Base-by-base conservation (phyloP, 306 rosid species). In the Urtica urens region DNA sequence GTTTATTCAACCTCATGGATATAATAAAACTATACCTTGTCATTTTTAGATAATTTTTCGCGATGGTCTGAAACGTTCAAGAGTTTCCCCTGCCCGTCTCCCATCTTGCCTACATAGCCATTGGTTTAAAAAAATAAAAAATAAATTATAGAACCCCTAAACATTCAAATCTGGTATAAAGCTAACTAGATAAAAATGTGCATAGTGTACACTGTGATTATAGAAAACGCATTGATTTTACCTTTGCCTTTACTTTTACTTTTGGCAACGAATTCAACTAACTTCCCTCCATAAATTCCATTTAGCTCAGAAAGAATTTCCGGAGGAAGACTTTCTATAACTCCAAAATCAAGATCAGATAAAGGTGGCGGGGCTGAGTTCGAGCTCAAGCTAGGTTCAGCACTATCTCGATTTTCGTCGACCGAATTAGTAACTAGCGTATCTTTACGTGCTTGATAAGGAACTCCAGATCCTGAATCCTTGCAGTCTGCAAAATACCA, bases 261-360 rank as follows among this genome's bases (percentile, higher is more conserved):
- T 65, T 75, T 66, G 46, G 80, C 73, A 61, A 77, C 56, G 50
- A 72, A 80, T 66, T 73, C 83, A 59, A 54, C 67, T 58, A 90
- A 74, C 64, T 77, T 75, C 57, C 97, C 94, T 26, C 79, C 74
- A 51, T 90, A 84, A 47, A 69, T 44, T 69, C 70, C 82, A 54
- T 90, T 90, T 54, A 84, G 71, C 57, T 90, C 97, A 10, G 74
- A 66, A 61, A 90, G 68, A 37, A 90, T 65, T 51, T 84, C 95
- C n/a, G 81, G 69, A 46, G 97, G 97, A 70, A 90, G 87, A 64
- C 69, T 75, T 66, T 60, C 65, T 58, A 84, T 61, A 69, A 90
- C 94, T 62, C 74, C 95, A 50, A 52, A 53, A 72, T 90, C 97
- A 68, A 90, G 97, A 59, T 69, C 68, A 51, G 67, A 68, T 53